A percentile compares a stretch with the other conserved stretches of the same genome.
These are phyloP conservation scores for Xylaria longipes DNA, from an alignment of 495 filamentous ascomycete species.

Conservation along the genomic window DNA sequence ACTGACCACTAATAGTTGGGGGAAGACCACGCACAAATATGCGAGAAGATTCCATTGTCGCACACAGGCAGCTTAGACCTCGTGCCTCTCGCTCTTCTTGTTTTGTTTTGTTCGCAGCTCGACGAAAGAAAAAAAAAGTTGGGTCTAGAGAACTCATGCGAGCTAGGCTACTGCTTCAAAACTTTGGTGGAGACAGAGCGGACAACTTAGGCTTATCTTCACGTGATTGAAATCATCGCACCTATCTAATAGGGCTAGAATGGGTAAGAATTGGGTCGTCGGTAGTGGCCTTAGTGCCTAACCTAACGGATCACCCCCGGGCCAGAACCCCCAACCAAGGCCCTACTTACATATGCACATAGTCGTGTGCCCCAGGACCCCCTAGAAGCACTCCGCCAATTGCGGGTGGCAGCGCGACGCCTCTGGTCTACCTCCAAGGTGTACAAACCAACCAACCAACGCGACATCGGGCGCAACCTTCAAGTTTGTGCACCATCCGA, in stretches of 20 bases:
- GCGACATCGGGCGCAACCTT: constrained; percentile 24
- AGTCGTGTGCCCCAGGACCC: background rate
- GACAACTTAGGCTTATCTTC: constrained; percentile 3
- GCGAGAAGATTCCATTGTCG: constrained; percentile 72
- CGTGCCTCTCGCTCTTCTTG: background rate
- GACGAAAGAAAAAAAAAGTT: constrained; percentile 33
- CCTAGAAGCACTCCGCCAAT: constrained; percentile 6
- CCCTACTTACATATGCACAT: too few relatives aligned
- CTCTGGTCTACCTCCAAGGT: background rate
- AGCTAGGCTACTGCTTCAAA: background rate
- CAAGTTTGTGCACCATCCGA: constrained; percentile 1
- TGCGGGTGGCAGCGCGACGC: background rate
- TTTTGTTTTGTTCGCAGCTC: constrained; percentile 4
- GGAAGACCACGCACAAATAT: constrained; percentile 79
- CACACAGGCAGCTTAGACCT: background rate
- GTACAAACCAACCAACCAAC: constrained; percentile 22
- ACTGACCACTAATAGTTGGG: constrained; percentile 47
- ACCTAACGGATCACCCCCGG: background rate
- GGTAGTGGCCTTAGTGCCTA: constrained; percentile 4
- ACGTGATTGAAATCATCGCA: constrained; percentile 20
- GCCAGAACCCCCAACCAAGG: background rate
- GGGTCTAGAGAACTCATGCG: background rate
- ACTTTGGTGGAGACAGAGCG: constrained; percentile 20
- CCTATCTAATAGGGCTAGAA: background rate
- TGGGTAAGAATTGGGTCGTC: background rate